A percentile compares a stretch with the other conserved stretches of the same genome.
Conservation (phyloP, 2,329 filamentous ascomycete species). For the Ophiosphaerella herpotricha region DNA sequence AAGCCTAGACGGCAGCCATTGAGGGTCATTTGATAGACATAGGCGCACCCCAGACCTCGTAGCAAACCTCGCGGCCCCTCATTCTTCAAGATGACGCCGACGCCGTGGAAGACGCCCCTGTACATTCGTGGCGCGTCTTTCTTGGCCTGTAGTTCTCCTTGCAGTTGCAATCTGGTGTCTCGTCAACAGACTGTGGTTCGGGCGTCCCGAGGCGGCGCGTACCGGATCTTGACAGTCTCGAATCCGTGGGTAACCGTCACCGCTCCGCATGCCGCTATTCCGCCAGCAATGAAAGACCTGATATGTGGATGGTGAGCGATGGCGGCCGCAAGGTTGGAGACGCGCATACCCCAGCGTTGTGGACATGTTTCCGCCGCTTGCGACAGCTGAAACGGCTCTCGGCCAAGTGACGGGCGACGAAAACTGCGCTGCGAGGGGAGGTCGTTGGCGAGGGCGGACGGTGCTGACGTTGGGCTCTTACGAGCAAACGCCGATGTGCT, state of each 20-base stretch:
- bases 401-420: constrained; percentile 1
- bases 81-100: constrained; percentile 86
- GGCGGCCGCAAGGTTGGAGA: not conserved
- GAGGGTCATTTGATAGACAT: constrained; percentile 93
- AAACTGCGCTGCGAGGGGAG: not conserved
- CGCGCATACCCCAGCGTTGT: constrained; percentile 52
- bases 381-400: constrained; percentile 10
- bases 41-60: constrained; percentile 88
- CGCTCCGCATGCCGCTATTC: constrained; percentile 94
- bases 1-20: constrained; percentile 97
- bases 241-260: constrained; percentile 98
- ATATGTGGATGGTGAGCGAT: constrained; percentile 1
- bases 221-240: constrained; percentile 98
- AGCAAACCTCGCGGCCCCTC: constrained; percentile 86
- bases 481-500: constrained; percentile 4
- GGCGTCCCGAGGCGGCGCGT: constrained; percentile 36
- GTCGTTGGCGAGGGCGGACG: not conserved
- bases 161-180: constrained; percentile 77
- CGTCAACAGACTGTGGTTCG: constrained; percentile 21
- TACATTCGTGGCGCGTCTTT: constrained; percentile 86
- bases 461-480: constrained; percentile 3
- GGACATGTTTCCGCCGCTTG: constrained; percentile 45
- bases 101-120: constrained; percentile 86
- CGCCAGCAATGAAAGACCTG: constrained; percentile 91
- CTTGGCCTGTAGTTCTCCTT: constrained; percentile 91